Evolutionary conservation across 257 asterid species (phyloP), one percentile per base, ranked within the genome.

Genomic region (Phtheirospermum japonicum): DNA sequence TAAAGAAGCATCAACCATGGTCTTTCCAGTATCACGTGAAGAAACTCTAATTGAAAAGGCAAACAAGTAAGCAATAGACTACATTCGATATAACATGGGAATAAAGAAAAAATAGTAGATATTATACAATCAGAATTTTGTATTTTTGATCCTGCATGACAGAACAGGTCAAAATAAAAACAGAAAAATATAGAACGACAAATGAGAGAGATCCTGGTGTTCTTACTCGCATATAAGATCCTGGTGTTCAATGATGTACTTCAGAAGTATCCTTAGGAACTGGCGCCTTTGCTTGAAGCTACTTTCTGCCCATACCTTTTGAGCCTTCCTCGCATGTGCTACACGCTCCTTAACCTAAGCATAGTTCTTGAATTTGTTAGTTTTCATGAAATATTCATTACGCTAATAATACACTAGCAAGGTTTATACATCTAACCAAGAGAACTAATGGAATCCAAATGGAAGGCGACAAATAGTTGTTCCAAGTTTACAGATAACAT

Each of bases 1-100:
- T 73, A 93, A 74, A 66, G 99, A 93, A 68, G 99, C 97, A 80
- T 93, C 99, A 52, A 93, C 83, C 99, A 93, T 89, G 68, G 99
- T 93, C 89, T 93, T 89, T 57, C 97, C 99, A 73, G 97, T 93
- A 79, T 93, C 99, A 60, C 97, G 94, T 32, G 97, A 87, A 72
- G 99, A 93, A 72, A 93, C 81, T 73, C 99, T 93, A 73, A 55
- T 65, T 42, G 71, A 70, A 80, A 70, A 36, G 53, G 19, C 34
- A 48, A 30, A 54, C 12, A 12, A 55, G 64, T 67, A 54, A 75
- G 76, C 58, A 67, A 63, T 39, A 52, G 66, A 46, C 56, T 37
- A 42, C 6, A 55, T 61, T 6, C 48, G 53, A 63, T 39, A 58
- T 53, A 67, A 10, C 33, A 59, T 48, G 48, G 11, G 55, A 54